Percentiles rank a stretch among this genome's conserved stretches.
phyloP scores from a whole-genome alignment of 441 rosid species.

The Caryocar brasiliense region DNA sequence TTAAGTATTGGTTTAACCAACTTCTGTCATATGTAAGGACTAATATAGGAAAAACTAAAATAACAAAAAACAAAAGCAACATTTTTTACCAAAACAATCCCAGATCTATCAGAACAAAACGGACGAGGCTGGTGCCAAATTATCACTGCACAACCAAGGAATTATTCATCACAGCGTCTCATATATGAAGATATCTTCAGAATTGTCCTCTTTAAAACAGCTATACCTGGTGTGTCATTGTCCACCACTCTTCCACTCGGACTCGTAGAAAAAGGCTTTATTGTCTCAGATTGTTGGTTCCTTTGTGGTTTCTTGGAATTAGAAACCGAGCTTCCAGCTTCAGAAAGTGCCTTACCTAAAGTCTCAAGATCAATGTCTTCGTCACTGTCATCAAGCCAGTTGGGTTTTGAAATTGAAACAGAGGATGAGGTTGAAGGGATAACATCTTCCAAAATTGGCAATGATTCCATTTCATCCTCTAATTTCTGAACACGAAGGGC shows the following conservation, averaged over 20 bases:
- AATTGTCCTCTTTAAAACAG: neutral
- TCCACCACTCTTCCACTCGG: conserved; percentile 18
- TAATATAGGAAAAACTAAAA: too few species aligned
- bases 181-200: too few species aligned
- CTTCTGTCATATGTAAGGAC: too few species aligned
- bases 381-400: conserved; percentile 49
- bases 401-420: conserved; percentile 29
- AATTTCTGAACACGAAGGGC: conserved; percentile 62
- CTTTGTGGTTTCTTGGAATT: conserved; percentile 28
- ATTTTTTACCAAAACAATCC: too few species aligned
- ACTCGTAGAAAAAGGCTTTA: conserved; percentile 21
- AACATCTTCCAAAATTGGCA: conserved; percentile 4
- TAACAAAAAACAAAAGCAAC: too few species aligned
- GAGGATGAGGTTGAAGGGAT: conserved; percentile 12
- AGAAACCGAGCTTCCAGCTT: conserved; percentile 46
- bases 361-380: conserved; percentile 59
- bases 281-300: conserved; percentile 16
- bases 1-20: too few species aligned
- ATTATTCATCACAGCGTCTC: too few species aligned
- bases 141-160: too few species aligned
- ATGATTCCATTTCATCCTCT: conserved; percentile 15
- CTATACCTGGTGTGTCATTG: conserved; percentile 30
- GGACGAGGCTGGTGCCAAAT: neutral
- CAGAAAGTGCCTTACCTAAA: conserved; percentile 52
- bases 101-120: too few species aligned